Conservation (phyloP, 495 filamentous ascomycete genomes). For the Immersiella caudata region DNA sequence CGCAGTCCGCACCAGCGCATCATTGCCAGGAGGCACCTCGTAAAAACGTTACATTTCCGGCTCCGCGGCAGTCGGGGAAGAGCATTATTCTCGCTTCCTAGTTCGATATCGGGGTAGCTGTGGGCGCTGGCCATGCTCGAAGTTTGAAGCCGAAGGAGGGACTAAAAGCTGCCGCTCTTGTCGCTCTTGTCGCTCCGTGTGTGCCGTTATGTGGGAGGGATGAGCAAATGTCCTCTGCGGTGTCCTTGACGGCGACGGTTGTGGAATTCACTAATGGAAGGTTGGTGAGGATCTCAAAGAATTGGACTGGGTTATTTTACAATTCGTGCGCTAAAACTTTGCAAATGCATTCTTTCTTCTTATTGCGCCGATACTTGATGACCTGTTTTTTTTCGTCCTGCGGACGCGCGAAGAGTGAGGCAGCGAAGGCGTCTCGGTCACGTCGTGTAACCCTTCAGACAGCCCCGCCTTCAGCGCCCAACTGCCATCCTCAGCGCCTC, state of each 20-base stretch:
- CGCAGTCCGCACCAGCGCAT: not conserved
- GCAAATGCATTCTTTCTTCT: slow-evolving; percentile 1
- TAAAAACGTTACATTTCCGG: not conserved
- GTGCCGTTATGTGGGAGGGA: not conserved
- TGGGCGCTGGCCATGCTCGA: not conserved
- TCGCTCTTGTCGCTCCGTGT: not conserved
- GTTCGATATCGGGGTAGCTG: slow-evolving; percentile 1
- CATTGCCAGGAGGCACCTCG: not conserved
- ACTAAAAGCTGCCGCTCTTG: not conserved
- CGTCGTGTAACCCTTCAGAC: slow-evolving; percentile 1
- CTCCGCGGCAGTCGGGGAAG: not conserved
- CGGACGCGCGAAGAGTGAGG: not conserved
- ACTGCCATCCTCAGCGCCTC: not conserved
- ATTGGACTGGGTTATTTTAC: not conserved
- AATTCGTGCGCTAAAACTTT: not conserved
- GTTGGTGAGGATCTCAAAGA: not conserved
- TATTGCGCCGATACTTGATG: not conserved
- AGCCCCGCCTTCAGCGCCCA: not conserved
- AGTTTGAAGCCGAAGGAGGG: slow-evolving; percentile 1
- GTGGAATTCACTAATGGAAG: not conserved
- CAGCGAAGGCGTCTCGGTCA: not conserved
- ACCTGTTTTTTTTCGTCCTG: not conserved
- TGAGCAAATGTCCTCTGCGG: not conserved
- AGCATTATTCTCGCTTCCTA: not conserved
- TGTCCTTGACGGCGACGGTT: not conserved